Conservation (phyloP, 2,329 filamentous ascomycete species). For the Cordyceps farinosa region DNA sequence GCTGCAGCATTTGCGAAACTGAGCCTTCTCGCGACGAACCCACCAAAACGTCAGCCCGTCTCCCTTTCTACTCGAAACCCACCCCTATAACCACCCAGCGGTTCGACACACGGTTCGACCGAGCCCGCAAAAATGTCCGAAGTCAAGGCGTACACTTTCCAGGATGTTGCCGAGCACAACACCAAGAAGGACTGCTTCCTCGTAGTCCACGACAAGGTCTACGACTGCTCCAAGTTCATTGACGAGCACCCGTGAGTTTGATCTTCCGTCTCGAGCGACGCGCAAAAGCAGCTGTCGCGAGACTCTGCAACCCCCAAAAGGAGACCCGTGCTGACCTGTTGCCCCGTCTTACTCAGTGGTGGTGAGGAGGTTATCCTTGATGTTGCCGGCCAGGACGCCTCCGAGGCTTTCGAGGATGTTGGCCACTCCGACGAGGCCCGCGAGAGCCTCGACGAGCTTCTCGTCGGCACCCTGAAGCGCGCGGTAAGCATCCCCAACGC, state of each 20-base stretch:
- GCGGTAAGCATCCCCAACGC: conserved; percentile 52
- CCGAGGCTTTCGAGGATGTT: conserved; percentile 98
- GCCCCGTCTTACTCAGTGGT: conserved; percentile 56
- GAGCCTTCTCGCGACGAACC: not conserved
- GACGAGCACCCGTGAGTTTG: conserved; percentile 86
- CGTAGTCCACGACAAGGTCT: conserved; percentile 95
- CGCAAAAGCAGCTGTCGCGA: not conserved
- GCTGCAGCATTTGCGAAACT: not conserved
- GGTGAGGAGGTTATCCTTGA: conserved; percentile 98
- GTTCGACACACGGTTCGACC: not conserved
- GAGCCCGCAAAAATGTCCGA: conserved; percentile 28
- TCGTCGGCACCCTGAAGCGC: conserved; percentile 76
- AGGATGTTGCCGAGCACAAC: conserved; percentile 80
- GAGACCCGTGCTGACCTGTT: not conserved
- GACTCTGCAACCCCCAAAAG: not conserved
- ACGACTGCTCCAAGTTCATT: conserved; percentile 82
- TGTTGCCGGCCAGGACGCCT: conserved; percentile 91
- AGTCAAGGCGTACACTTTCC: conserved; percentile 61
- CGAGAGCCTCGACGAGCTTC: conserved; percentile 78
- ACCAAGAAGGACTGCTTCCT: conserved; percentile 92
- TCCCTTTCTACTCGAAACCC: not conserved
- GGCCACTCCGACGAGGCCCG: conserved; percentile 98
- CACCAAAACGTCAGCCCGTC: not conserved
- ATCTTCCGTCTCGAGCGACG: not conserved
- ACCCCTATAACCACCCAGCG: not conserved